These are phyloP conservation scores for Mycogone perniciosa DNA, from an alignment of 2,329 filamentous ascomycete genomes.

Conservation along the genomic window DNA sequence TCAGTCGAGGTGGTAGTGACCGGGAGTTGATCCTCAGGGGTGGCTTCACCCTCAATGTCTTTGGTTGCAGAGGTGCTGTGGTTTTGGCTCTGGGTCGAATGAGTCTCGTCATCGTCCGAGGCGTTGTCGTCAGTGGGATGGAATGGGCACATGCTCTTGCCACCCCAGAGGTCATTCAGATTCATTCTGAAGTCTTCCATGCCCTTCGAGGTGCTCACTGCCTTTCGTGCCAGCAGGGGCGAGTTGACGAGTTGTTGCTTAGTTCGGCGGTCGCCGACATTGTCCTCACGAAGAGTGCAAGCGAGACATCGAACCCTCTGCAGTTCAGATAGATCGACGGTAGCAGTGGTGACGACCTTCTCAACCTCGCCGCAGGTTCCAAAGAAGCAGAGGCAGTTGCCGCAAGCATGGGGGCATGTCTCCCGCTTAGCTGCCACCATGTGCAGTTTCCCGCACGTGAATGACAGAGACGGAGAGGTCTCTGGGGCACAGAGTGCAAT, in stretches of 20 bases:
- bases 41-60: neutral
- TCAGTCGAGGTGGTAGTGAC: too few relatives aligned
- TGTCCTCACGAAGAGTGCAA: slow-evolving; percentile 17
- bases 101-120: neutral
- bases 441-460: slow-evolving; percentile 21
- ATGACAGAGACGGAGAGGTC: neutral
- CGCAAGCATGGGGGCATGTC: slow-evolving; percentile 14
- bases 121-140: neutral
- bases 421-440: slow-evolving; percentile 14
- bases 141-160: neutral
- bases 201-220: neutral
- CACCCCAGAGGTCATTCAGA: neutral
- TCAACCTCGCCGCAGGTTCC: slow-evolving; percentile 19
- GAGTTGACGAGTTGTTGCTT: slow-evolving; percentile 16
- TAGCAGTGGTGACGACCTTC: neutral
- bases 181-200: neutral
- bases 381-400: slow-evolving; percentile 19
- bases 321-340: slow-evolving; percentile 10
- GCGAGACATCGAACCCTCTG: slow-evolving; percentile 12
- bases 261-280: slow-evolving; percentile 10
- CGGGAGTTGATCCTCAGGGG: too few relatives aligned
- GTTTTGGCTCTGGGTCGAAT: neutral
- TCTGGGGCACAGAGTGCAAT: slow-evolving; percentile 19
- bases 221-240: slow-evolving; percentile 1
- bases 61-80: neutral